Base-by-base conservation (phyloP, 345 rosid genomes). In the Limnanthes douglasii region DNA sequence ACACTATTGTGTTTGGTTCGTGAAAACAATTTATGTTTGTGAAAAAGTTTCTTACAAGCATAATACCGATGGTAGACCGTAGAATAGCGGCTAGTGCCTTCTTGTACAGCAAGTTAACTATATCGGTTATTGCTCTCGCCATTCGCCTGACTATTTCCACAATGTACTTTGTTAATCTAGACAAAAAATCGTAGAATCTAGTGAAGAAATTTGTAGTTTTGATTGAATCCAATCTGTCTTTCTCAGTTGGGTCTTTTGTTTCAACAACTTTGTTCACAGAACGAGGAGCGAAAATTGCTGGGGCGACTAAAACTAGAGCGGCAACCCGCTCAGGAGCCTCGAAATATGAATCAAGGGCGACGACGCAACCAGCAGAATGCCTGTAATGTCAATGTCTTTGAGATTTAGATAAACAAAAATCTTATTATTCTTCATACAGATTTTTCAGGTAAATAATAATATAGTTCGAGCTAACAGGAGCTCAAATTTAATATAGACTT, bases 281-380 rank as follows among this genome's bases (percentile, higher is more conserved):
- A 38, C 31, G 54, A 3, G 86, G 93, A 2, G 93, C 93, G 15
- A 88, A 45, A 54, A 88, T 69, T 47, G 97, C 93, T 18, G 97
- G 97, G 35, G 95, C 93, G 38, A 83, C 65, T 6, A 88, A 77
- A 51, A 88, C 73, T 33, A 88, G 62, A 15, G 93, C 97, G 41
- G 83, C 90, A 39, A 88, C 42, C 14, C 93, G 67, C 55, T 79
- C 90, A 0, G 95, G 97, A 61, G 93, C 83, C 65, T 88, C 83
- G 48, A 78, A 73, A 56, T 88, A 88, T 14, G 95, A 21, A 51
- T 88, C 54, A 22, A 88, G 51, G 8, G 97, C 93, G 24, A 83
- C 78, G 66, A 76, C 72, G 18, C 74, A 68, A 43, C 95, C 93
- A 21, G 95, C 93, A 24, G 97, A 88, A 48, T 79, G 95, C 61